Evolutionary conservation across 208 protist species (phyloP).

Genomic region (Trichomonas gallinae): DNA sequence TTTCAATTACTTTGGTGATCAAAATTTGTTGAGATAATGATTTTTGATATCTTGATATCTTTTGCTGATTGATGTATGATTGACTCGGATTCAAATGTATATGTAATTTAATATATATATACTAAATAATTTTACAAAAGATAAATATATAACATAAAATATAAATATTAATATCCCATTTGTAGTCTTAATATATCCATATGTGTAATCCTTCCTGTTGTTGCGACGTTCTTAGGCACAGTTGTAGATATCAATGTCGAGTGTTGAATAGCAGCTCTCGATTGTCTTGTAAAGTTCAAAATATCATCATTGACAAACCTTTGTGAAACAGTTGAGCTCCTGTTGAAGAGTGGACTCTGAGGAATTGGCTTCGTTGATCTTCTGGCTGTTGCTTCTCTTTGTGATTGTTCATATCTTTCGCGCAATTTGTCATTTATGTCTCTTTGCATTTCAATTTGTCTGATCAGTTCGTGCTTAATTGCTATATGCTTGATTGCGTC

Average conservation of each 20-base stretch:
- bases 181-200: not conserved
- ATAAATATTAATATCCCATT: not conserved
- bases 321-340: not conserved
- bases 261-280: not conserved
- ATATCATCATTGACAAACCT: not conserved
- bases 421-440: not conserved
- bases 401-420: not conserved
- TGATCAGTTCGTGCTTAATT: not conserved
- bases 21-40: no score
- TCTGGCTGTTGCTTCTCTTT: not conserved
- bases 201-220: not conserved
- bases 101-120: no score
- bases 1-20: no score
- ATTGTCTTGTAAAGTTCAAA: not conserved
- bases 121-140: no score
- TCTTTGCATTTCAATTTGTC: not conserved
- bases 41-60: no score
- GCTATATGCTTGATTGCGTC: not conserved
- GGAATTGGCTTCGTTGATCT: not conserved
- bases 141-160: not conserved
- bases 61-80: no score
- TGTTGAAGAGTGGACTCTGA: not conserved
- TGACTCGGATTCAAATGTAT: no score
- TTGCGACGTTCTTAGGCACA: not conserved
- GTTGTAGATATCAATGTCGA: not conserved